phyloP scores from a whole-genome alignment of 345 rosid genomes.

The Hirschfeldia incana region DNA sequence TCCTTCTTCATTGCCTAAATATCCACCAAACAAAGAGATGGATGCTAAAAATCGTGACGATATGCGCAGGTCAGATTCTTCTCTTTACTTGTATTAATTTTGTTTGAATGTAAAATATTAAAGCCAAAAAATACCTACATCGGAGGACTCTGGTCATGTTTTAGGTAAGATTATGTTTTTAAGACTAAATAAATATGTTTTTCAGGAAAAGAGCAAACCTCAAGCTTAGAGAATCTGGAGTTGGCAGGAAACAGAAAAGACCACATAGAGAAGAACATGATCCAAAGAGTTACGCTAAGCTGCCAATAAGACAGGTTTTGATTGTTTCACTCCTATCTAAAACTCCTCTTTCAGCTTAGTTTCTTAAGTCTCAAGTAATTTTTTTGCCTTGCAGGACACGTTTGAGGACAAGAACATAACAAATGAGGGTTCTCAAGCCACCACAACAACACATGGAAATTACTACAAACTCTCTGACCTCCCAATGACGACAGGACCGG shows the following conservation, averaged over 20 bases:
- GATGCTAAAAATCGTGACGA: constrained; percentile 73
- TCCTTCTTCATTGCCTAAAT: constrained; percentile 70
- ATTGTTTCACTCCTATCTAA: not conserved
- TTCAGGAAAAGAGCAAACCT: constrained; percentile 56
- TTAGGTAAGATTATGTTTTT: not conserved
- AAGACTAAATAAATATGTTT: not conserved
- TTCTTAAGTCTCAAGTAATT: constrained; percentile 11
- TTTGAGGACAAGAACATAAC: constrained; percentile 33
- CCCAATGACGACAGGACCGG: constrained; percentile 48
- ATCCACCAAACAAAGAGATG: constrained; percentile 77
- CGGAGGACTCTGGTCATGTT: not conserved
- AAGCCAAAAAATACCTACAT: not conserved
- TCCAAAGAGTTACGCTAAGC: constrained; percentile 35
- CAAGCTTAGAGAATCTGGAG: constrained; percentile 46
- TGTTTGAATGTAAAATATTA: not conserved
- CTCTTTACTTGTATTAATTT: not conserved
- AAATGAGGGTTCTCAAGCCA: constrained; percentile 37
- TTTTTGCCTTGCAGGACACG: constrained; percentile 41
- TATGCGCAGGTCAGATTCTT: constrained; percentile 48
- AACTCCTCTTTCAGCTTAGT: not conserved
- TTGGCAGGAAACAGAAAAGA: constrained; percentile 51
- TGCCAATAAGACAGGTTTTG: constrained; percentile 43
- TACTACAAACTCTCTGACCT: constrained; percentile 42
- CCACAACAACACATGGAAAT: constrained; percentile 41
- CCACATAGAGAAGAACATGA: constrained; percentile 43